Percentiles rank a stretch among this genome's conserved stretches.
These are phyloP conservation scores for Eimeria acervulina DNA, from an alignment of 169 alveolate species.

Conservation along the genomic window DNA sequence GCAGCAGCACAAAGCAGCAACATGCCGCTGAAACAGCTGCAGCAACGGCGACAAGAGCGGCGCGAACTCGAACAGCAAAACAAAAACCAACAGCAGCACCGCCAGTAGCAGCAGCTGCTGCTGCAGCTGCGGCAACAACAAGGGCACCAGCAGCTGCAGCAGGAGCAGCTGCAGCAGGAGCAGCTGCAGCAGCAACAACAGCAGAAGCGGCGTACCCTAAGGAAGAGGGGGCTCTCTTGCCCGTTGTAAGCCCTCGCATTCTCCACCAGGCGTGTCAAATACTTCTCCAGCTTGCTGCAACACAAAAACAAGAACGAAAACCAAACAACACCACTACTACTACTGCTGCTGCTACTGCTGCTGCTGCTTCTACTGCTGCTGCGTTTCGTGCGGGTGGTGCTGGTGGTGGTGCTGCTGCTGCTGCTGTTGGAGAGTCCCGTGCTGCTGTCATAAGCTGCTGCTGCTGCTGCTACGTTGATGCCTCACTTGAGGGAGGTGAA, in stretches of 20 bases:
- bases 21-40: neutral
- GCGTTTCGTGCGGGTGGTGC: neutral
- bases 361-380: neutral
- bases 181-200: neutral
- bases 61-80: neutral
- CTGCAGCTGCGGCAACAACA: neutral
- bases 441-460: neutral
- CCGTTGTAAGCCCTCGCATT: slow-evolving; percentile 81
- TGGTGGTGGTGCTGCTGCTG: neutral
- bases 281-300: slow-evolving; percentile 78
- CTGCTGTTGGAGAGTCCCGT: too few species aligned
- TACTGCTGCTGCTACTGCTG: neutral
- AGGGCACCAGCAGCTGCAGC: neutral
- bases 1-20: neutral
- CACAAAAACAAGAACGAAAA: neutral
- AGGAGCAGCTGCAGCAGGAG: neutral
- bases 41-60: neutral
- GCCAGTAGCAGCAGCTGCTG: too few species aligned
- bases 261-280: slow-evolving; percentile 72
- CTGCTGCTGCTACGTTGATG: neutral
- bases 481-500: slow-evolving; percentile 79
- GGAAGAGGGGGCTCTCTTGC: slow-evolving; percentile 69
- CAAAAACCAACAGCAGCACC: neutral
- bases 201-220: slow-evolving; percentile 63
- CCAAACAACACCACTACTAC: neutral